These are phyloP conservation scores for Penicillium concentricum DNA, from an alignment of 2,329 filamentous ascomycete species.

Conservation along the genomic window DNA sequence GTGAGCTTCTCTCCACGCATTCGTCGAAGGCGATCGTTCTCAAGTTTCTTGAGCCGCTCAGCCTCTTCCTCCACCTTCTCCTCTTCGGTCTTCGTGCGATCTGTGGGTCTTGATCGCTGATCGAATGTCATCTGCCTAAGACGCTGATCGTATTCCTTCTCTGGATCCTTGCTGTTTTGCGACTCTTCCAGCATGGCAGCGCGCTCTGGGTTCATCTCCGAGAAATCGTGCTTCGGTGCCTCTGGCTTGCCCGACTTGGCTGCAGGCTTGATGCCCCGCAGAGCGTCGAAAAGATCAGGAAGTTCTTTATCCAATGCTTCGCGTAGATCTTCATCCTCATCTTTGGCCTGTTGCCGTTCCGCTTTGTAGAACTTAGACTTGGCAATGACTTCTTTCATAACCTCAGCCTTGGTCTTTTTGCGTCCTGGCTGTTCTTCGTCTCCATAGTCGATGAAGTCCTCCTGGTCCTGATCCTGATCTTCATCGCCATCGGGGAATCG, in stretches of 20 bases:
- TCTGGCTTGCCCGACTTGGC: constrained; percentile 55
- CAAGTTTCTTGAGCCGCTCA: constrained; percentile 72
- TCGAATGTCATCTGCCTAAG: constrained; percentile 82
- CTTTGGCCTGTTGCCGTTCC: constrained; percentile 86
- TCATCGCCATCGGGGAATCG: constrained; percentile 35
- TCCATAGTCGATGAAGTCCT: constrained; percentile 44
- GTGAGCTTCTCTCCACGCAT: constrained; percentile 81
- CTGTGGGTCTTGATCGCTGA: constrained; percentile 77
- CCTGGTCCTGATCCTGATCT: constrained; percentile 45
- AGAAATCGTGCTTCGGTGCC: constrained; percentile 44
- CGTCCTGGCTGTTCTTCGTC: constrained; percentile 66
- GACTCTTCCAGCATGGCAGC: constrained; percentile 59
- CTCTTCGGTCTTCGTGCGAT: constrained; percentile 88
- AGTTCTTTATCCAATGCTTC: constrained; percentile 83
- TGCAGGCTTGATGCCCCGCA: constrained; percentile 58
- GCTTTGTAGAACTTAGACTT: constrained; percentile 97
- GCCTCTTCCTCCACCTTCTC: constrained; percentile 78
- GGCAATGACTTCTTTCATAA: constrained; percentile 96
- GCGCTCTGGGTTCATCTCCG: constrained; percentile 62
- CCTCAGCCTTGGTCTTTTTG: constrained; percentile 93
- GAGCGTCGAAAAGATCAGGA: constrained; percentile 69
- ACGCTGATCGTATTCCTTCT: constrained; percentile 84
- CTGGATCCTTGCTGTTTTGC: constrained; percentile 66
- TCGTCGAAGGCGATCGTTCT: constrained; percentile 75
- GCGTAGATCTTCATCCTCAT: constrained; percentile 86